Evolutionary conservation across 108 stramenopile genomes (phyloP).

Genomic region (Nitzschia sp.): DNA sequence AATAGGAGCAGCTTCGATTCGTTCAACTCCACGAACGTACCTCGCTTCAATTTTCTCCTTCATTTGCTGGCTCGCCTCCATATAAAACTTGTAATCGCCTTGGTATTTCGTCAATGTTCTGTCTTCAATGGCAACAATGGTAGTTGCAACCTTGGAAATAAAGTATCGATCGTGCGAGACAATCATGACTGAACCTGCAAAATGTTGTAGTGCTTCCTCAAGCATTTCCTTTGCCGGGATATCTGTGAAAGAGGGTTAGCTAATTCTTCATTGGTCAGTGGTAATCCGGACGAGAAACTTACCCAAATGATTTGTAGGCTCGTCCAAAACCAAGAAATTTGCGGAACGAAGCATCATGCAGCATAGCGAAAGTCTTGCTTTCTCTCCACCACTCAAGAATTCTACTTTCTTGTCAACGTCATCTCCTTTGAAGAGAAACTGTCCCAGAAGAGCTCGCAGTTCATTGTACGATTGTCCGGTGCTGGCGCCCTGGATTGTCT

Average conservation of each 20-base stretch:
- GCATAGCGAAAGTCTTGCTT: conserved; percentile 91
- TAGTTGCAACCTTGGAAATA: conserved; percentile 92
- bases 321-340: conserved; percentile 91
- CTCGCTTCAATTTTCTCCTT: conserved; percentile 89
- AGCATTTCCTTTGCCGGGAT: conserved; percentile 98
- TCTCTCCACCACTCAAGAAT: conserved; percentile 93
- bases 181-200: conserved; percentile 89
- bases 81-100: conserved; percentile 97
- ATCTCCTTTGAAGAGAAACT: conserved; percentile 96
- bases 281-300: conserved; percentile 14
- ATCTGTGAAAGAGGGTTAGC: conserved; percentile 69
- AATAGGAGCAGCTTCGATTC: conserved; percentile 73
- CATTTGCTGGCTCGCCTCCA: conserved; percentile 79
- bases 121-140: conserved; percentile 94
- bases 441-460: conserved; percentile 89
- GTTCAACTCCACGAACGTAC: conserved; percentile 72
- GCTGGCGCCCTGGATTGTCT: conserved; percentile 81
- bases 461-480: conserved; percentile 86
- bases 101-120: conserved; percentile 77
- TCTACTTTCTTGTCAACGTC: conserved; percentile 90
- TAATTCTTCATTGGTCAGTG: conserved; percentile 3
- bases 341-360: conserved; percentile 93
- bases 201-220: conserved; percentile 95
- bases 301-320: conserved; percentile 81
- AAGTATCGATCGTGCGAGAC: conserved; percentile 98